Conservation (phyloP, 805 yeast genomes). For the Candida nemodendra region DNA sequence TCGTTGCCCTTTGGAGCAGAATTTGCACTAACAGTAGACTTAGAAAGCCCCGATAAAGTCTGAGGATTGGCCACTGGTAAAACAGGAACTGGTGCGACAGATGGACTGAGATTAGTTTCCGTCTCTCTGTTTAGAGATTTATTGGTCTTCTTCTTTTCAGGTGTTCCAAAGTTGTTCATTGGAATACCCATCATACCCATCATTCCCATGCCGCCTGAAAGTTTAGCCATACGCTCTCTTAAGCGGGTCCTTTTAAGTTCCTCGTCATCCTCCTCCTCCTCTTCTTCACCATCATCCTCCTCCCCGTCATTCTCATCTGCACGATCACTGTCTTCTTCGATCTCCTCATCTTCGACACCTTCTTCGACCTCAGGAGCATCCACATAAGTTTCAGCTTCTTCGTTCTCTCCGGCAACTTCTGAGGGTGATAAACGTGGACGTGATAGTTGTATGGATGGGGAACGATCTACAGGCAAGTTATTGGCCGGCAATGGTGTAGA, state of each 20-base stretch:
- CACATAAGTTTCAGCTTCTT: constrained; percentile 4
- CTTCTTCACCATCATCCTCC: constrained; percentile 49
- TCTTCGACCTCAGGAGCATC: constrained; percentile 21
- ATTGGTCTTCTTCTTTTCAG: constrained; percentile 23
- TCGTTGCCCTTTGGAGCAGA: too few species aligned
- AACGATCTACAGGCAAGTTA: background rate
- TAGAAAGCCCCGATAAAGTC: background rate
- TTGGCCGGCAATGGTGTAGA: background rate
- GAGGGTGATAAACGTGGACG: background rate
- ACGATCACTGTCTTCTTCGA: constrained; percentile 29
- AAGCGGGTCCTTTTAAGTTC: constrained; percentile 72
- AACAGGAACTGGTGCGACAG: constrained; percentile 46
- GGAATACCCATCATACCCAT: constrained; percentile 60
- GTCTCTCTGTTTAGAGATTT: constrained; percentile 23
- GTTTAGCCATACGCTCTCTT: constrained; percentile 93
- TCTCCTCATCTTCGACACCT: constrained; percentile 23
- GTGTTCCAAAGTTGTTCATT: constrained; percentile 25
- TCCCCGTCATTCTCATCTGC: constrained; percentile 35
- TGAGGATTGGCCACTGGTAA: constrained; percentile 16
- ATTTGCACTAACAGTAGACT: too few species aligned
- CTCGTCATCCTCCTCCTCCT: constrained; percentile 69
- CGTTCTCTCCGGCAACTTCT: constrained; percentile 5
- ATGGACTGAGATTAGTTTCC: constrained; percentile 26
- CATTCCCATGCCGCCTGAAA: constrained; percentile 84
- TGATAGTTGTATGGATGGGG: background rate